These are phyloP conservation scores for Eucalyptus fibrosa DNA, from an alignment of 345 rosid species.

Conservation along the genomic window DNA sequence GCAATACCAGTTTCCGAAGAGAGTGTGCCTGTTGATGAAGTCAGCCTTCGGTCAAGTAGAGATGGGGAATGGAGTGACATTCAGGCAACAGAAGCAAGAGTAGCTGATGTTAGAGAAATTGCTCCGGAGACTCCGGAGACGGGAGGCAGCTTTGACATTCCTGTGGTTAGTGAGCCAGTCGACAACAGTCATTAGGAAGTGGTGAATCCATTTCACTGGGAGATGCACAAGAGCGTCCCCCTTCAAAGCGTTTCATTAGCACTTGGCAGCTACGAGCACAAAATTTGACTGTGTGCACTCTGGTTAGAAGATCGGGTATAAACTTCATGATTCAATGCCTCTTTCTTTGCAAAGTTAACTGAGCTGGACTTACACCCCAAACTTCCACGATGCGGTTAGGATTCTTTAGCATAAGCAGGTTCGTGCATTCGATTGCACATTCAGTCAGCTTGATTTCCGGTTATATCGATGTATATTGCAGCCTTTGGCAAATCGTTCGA, in stretches of 20 bases:
- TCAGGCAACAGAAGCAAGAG: constrained; percentile 72
- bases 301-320: not conserved
- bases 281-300: not conserved
- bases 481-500: not conserved
- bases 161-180: constrained; percentile 36
- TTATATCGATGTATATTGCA: not conserved
- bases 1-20: constrained; percentile 26
- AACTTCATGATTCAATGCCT: not conserved
- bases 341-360: not conserved
- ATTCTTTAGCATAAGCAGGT: not conserved
- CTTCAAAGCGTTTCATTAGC: not conserved
- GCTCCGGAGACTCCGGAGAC: constrained; percentile 11
- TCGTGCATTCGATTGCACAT: not conserved
- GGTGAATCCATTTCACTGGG: not conserved
- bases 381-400: not conserved
- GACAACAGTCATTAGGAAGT: constrained; percentile 12
- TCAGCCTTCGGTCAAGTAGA: constrained; percentile 31
- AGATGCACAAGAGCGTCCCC: not conserved
- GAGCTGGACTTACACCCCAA: not conserved
- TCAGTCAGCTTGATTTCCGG: not conserved
- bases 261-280: not conserved
- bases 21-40: constrained; percentile 46
- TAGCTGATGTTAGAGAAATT: constrained; percentile 67
- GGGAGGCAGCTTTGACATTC: constrained; percentile 55
- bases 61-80: constrained; percentile 77